These are phyloP conservation scores for Colletotrichum sp. DNA, from an alignment of 2,329 filamentous ascomycete species.

Conservation along the genomic window DNA sequence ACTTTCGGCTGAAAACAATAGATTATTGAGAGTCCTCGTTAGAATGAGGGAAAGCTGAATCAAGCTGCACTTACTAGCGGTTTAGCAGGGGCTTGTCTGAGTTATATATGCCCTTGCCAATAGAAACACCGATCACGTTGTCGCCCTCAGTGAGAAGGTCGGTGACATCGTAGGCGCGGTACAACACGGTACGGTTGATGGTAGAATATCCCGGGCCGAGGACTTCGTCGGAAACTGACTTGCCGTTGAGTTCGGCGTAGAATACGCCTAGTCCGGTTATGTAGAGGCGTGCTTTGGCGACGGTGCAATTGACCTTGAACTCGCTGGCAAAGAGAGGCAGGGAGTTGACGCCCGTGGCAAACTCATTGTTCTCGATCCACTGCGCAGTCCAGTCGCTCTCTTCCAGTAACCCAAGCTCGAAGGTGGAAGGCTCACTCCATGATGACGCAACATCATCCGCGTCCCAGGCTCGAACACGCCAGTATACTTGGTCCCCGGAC, in stretches of 20 bases:
- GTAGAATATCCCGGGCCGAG: background rate
- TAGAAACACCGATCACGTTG: conserved; percentile 13
- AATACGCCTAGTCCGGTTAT: conserved; percentile 17
- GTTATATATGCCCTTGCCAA: conserved; percentile 18
- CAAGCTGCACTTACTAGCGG: background rate
- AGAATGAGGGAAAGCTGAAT: background rate
- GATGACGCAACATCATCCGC: background rate
- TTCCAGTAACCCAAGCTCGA: conserved; percentile 3
- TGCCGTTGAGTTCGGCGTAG: background rate
- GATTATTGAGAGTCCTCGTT: background rate
- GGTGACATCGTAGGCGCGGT: conserved; percentile 14
- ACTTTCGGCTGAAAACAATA: background rate
- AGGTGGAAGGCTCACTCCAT: conserved; percentile 1
- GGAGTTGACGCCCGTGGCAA: background rate
- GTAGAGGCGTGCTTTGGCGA: background rate
- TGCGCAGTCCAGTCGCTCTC: conserved; percentile 6
- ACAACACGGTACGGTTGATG: conserved; percentile 17
- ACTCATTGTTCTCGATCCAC: conserved; percentile 12
- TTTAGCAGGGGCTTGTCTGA: conserved; percentile 3
- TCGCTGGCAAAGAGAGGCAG: background rate
- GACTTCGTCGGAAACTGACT: conserved; percentile 2
- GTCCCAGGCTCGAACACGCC: conserved; percentile 18
- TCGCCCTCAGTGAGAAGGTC: background rate
- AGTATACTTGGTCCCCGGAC: background rate
- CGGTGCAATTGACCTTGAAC: conserved; percentile 2